These are phyloP conservation scores for Otatea glauca DNA, from an alignment of 176 grass and related monocot species.

Conservation along the genomic window DNA sequence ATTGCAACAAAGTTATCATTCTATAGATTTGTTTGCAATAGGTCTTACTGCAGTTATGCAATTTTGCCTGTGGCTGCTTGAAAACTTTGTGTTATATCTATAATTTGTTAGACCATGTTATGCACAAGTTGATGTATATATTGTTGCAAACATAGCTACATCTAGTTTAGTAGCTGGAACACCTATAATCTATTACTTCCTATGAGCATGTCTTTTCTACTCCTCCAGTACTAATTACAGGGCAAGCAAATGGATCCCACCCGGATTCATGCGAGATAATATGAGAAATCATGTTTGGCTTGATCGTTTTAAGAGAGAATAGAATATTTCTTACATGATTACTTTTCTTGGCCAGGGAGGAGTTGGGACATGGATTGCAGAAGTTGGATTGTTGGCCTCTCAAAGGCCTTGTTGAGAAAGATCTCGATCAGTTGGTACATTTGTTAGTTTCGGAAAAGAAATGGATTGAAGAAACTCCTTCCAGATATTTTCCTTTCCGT, in stretches of 20 bases:
- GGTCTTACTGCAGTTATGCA: constrained; percentile 6
- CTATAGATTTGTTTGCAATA: constrained; percentile 22
- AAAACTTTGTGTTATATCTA: constrained; percentile 18
- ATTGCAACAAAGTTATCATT: constrained; percentile 28
- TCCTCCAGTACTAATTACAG: constrained; percentile 13
- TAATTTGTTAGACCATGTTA: constrained; percentile 20
- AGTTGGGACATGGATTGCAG: constrained; percentile 49
- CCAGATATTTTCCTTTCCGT: constrained; percentile 55
- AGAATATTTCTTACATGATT: constrained; percentile 41
- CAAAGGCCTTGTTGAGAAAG: constrained; percentile 51
- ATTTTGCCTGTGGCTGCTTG: constrained; percentile 17
- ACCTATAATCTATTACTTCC: constrained; percentile 27
- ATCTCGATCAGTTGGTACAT: constrained; percentile 56
- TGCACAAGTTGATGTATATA: constrained; percentile 16
- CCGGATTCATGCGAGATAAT: constrained; percentile 20
- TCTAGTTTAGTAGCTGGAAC: constrained; percentile 24
- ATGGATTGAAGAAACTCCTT: constrained; percentile 71
- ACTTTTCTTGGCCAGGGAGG: constrained; percentile 50
- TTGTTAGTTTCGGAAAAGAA: constrained; percentile 73
- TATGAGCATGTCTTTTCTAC: background rate
- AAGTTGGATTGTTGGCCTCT: constrained; percentile 59
- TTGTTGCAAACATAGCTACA: constrained; percentile 22
- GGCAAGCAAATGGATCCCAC: constrained; percentile 13
- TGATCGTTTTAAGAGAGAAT: background rate
- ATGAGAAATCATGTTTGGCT: constrained; percentile 22